Base-by-base conservation (phyloP, 2,329 filamentous ascomycete genomes). In the Sporothrix sp. region DNA sequence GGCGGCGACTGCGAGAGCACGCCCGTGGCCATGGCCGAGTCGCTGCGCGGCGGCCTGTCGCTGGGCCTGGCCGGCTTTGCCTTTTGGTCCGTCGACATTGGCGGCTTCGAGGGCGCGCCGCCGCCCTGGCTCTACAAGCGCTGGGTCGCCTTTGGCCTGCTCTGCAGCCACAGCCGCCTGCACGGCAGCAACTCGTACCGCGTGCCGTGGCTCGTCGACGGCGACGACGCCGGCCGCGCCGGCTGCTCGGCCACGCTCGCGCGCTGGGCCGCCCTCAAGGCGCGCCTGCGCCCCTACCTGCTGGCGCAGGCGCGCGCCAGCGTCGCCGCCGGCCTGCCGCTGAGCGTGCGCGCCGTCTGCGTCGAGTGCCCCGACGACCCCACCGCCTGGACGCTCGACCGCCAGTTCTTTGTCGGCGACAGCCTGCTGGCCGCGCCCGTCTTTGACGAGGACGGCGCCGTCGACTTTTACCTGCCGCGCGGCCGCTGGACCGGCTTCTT, bases 1-100 rank as follows among this genome's bases (percentile, higher is more conserved):
- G 84, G 84, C 30, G 84, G 84, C 50, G 84, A 87, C 67, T 86
- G 82, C 63, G 84, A 87, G 65, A 83, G 78, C 27, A 87, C 83
- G 1, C 79, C 82, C 39, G 81, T 84, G 59, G 84, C 82, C 14
- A 82, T 87, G 70, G 84, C 81, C 3, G 84, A 87, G 66, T 83
- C 60, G 21, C 48, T 63, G 11, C 57, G 62, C 28, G 62, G 62
- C 28, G 62, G 60, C 1, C 54, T 63, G 11, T 60, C 58, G 1
- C 58, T 63, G 14, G 62, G 61, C 1, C 56, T 63, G 16, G 57
- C 55, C 13, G 61, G 60, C 3, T 63, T 62, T 42, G 55, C 57
- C n/a, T 64, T 61, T 52, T 64, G 62, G 62, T 58, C 55, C 27
- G 58, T 61, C 50, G 62, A 64, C 54, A 64, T 63, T 32, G 61